Evolutionary conservation across 1,284 basidiomycete species (phyloP).

Genomic region (Ustilago tritici): DNA sequence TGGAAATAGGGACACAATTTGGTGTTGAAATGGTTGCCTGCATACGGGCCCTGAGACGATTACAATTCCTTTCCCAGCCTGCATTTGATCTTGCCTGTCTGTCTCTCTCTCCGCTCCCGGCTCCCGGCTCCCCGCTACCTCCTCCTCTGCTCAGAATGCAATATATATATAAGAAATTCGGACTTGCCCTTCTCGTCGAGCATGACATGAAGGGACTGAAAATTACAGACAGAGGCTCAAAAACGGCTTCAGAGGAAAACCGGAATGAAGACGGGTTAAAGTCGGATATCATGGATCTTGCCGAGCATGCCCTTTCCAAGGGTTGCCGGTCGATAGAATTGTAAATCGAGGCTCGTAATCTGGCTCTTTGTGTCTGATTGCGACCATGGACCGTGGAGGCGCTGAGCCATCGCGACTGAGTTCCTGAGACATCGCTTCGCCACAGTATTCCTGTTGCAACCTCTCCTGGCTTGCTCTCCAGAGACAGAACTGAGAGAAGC

Average conservation of each 20-base stretch:
- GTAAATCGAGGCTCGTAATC: neutral
- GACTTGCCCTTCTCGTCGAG: neutral
- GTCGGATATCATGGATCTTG: neutral
- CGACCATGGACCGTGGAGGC: conserved; percentile 19
- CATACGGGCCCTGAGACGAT: too few species aligned
- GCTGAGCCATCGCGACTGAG: neutral
- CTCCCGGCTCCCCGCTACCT: too few species aligned
- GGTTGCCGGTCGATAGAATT: neutral
- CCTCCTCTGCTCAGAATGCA: too few species aligned
- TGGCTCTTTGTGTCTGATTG: conserved; percentile 9
- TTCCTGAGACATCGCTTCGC: neutral
- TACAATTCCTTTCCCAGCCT: too few species aligned
- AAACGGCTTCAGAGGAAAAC: neutral
- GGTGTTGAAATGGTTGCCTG: too few species aligned
- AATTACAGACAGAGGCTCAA: neutral
- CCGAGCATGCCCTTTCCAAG: neutral
- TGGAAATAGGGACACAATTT: too few species aligned
- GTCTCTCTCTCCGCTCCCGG: neutral
- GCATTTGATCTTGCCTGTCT: too few species aligned
- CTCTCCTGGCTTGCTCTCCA: neutral
- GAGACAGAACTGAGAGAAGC: neutral
- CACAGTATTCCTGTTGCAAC: conserved; percentile 4
- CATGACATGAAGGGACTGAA: neutral
- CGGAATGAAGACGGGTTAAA: neutral
- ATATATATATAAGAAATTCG: too few species aligned